Evolutionary conservation across 108 stramenopile genomes (phyloP).

Genomic region (Nitzschia sp.): DNA sequence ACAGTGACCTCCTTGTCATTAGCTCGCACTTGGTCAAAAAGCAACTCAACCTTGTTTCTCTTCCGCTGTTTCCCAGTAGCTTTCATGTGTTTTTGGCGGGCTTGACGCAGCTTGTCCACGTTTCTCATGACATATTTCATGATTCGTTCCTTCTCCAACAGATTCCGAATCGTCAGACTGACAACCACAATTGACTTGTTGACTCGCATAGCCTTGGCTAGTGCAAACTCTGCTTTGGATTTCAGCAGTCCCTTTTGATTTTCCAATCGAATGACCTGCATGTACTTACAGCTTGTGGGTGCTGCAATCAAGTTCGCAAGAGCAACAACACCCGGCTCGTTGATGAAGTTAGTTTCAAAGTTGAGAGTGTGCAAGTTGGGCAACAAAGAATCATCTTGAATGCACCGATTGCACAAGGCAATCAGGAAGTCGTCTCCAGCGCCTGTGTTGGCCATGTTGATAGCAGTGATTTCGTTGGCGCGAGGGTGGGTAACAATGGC

Average conservation of each 20-base stretch:
- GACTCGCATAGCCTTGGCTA: constrained; percentile 39
- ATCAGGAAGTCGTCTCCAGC: constrained; percentile 39
- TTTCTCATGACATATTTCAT: constrained; percentile 38
- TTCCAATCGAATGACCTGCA: constrained; percentile 47
- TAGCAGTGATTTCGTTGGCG: constrained; percentile 30
- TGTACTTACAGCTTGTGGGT: constrained; percentile 26
- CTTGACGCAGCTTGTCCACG: constrained; percentile 44
- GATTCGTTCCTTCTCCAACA: constrained; percentile 41
- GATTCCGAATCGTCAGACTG: constrained; percentile 33
- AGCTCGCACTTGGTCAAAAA: constrained; percentile 37
- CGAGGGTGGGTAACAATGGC: constrained; percentile 41
- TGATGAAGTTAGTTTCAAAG: constrained; percentile 49
- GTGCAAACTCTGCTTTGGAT: constrained; percentile 36
- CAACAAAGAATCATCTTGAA: constrained; percentile 18
- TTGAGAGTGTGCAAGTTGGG: constrained; percentile 39
- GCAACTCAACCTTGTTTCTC: constrained; percentile 39
- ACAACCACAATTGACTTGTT: constrained; percentile 41
- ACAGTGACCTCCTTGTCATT: constrained; percentile 27
- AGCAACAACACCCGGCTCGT: constrained; percentile 35
- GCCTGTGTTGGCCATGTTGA: constrained; percentile 51
- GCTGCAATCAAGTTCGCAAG: constrained; percentile 29
- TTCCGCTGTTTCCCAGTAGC: constrained; percentile 35
- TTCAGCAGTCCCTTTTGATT: constrained; percentile 43
- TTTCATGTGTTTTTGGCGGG: constrained; percentile 33
- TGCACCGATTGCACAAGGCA: constrained; percentile 25